phyloP scores from a whole-genome alignment of 73 alveolate species.

The Chromera velia region DNA sequence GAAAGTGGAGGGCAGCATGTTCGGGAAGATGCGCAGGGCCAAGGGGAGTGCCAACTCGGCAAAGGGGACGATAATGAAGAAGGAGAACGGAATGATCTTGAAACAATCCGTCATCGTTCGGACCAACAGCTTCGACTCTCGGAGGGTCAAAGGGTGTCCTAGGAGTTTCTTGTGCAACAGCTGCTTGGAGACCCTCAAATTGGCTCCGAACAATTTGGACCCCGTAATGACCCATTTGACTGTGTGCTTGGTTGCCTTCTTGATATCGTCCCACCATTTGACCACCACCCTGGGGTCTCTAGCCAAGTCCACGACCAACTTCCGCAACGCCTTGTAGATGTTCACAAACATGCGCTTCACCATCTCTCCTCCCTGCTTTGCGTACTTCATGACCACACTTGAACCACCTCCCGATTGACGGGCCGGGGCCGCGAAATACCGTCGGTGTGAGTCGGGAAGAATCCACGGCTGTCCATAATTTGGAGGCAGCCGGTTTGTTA shows the following conservation, averaged over 20 bases:
- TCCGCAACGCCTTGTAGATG: background rate
- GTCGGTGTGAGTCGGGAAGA: no score
- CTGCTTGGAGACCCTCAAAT: background rate
- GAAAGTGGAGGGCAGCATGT: slow-evolving; percentile 47
- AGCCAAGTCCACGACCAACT: background rate
- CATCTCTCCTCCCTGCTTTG: background rate
- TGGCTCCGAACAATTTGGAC: background rate
- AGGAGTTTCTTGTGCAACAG: background rate
- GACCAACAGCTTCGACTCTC: background rate
- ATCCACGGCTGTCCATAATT: no score
- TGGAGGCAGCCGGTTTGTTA: no score
- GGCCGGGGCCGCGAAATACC: no score
- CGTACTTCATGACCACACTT: no score
- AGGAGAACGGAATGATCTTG: slow-evolving; percentile 58
- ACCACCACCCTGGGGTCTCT: background rate
- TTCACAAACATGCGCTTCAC: background rate
- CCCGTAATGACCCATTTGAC: background rate
- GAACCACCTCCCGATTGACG: no score
- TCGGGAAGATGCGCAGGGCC: slow-evolving; percentile 59
- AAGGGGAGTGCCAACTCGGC: slow-evolving; percentile 58
- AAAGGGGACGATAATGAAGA: slow-evolving; percentile 58
- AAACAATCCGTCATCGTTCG: slow-evolving; percentile 31
- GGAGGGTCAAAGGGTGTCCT: background rate
- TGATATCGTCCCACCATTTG: background rate
- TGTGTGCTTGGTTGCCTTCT: background rate